Evolutionary conservation across 129 eudicot genomes (phyloP).

Genomic region (Artemisia annua): DNA sequence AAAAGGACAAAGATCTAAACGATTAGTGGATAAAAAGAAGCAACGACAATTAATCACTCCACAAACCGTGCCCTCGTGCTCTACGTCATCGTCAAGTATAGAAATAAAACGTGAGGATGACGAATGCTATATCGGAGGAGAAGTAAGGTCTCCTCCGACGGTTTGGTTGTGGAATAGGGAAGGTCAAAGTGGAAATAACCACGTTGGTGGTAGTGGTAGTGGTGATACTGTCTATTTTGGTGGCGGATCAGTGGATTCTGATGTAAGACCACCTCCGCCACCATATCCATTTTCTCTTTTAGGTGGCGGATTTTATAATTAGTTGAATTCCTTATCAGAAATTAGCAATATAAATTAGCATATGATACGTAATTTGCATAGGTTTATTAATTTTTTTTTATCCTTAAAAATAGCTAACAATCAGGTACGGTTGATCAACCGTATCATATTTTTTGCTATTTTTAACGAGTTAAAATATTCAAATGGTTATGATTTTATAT

Average conservation of each 20-base stretch:
- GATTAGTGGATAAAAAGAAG: slow-evolving; percentile 44
- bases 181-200: not conserved
- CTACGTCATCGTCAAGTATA: slow-evolving; percentile 38
- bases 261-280: slow-evolving; percentile 42
- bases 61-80: not conserved
- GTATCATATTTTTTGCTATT: no score
- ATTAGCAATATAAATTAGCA: not conserved
- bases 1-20: slow-evolving; percentile 35
- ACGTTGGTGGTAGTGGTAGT: slow-evolving; percentile 7
- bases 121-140: slow-evolving; percentile 21
- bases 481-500: no score
- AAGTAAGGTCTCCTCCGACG: slow-evolving; percentile 27
- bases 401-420: no score
- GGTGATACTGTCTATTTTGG: slow-evolving; percentile 25
- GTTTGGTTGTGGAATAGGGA: slow-evolving; percentile 36
- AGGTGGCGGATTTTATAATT: slow-evolving; percentile 65
- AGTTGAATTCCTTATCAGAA: slow-evolving; percentile 3
- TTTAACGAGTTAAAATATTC: no score
- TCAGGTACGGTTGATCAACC: no score
- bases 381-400: no score
- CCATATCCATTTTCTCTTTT: slow-evolving; percentile 79
- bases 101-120: slow-evolving; percentile 44
- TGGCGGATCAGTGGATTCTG: slow-evolving; percentile 27
- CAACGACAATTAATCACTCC: slow-evolving; percentile 30
- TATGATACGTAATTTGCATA: no score